These are phyloP conservation scores for Malus fusca DNA, from an alignment of 306 rosid species.

Conservation along the genomic window DNA sequence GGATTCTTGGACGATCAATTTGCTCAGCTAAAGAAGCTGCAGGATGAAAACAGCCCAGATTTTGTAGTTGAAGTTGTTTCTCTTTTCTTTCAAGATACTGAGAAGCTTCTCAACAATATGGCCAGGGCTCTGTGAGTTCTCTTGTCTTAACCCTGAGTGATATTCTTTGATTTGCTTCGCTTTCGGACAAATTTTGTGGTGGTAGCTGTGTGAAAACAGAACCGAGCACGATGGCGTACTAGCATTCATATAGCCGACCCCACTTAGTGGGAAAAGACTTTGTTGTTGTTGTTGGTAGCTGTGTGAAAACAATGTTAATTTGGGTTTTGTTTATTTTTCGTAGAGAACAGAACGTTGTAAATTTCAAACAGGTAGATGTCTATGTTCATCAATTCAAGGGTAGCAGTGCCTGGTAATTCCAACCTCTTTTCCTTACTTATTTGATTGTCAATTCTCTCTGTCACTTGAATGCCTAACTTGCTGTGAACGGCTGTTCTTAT, in stretches of 20 bases:
- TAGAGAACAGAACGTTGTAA: constrained; percentile 50
- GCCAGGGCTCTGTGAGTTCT: constrained; percentile 48
- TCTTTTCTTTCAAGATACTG: constrained; percentile 72
- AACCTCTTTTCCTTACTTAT: not conserved
- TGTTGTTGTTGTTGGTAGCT: not conserved
- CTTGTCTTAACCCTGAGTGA: not conserved
- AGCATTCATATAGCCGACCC: no score
- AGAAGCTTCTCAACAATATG: constrained; percentile 51
- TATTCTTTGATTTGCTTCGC: not conserved
- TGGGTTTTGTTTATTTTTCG: constrained; percentile 9
- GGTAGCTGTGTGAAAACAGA: not conserved
- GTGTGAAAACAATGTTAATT: constrained; percentile 2
- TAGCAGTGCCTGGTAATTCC: constrained; percentile 66
- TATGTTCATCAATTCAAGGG: constrained; percentile 73
- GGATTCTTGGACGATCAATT: constrained; percentile 72
- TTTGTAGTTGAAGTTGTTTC: constrained; percentile 71
- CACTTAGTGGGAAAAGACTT: no score
- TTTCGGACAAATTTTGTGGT: not conserved
- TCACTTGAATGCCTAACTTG: not conserved
- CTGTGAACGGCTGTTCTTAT: no score
- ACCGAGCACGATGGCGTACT: no score
- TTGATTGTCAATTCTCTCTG: not conserved
- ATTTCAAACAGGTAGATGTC: constrained; percentile 69
- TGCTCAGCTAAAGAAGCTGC: constrained; percentile 60
- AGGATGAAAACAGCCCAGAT: constrained; percentile 64